These are phyloP conservation scores for Obelidium mucronatum DNA, from an alignment of 192 early-diverging fungal species.

Conservation along the genomic window DNA sequence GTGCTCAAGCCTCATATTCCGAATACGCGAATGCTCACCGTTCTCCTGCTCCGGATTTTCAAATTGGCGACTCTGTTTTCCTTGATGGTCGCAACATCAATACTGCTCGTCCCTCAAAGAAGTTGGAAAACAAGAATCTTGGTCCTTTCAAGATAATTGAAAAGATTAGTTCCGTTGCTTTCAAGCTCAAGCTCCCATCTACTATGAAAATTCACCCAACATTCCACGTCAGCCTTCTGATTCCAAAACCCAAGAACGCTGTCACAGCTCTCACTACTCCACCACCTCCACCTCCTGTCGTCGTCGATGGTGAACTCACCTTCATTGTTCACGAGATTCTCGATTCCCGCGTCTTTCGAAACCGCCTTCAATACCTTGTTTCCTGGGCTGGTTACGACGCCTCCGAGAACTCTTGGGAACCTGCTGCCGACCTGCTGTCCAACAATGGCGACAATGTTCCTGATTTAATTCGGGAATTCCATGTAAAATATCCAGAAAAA, in stretches of 20 bases:
- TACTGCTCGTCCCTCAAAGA: background rate
- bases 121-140: background rate
- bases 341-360: background rate
- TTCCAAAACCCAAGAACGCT: background rate
- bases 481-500: too few relatives aligned
- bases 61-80: constrained; percentile 10
- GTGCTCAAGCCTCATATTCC: background rate
- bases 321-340: background rate
- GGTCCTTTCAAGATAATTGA: constrained; percentile 16
- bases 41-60: background rate
- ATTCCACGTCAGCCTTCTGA: constrained; percentile 5
- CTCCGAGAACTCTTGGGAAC: background rate
- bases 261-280: background rate
- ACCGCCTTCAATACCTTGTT: too few relatives aligned
- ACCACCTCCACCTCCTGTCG: background rate
- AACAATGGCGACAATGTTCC: too few relatives aligned
- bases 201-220: constrained; percentile 7
- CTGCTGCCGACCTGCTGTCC: too few relatives aligned
- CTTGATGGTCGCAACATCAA: constrained; percentile 1
- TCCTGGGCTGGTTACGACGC: background rate
- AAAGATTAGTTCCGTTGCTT: background rate
- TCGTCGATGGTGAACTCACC: background rate
- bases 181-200: constrained; percentile 2
- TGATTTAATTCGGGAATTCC: too few relatives aligned
- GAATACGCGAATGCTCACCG: background rate